Conservation (phyloP, 306 rosid genomes). For the Cicer cuneatum region DNA sequence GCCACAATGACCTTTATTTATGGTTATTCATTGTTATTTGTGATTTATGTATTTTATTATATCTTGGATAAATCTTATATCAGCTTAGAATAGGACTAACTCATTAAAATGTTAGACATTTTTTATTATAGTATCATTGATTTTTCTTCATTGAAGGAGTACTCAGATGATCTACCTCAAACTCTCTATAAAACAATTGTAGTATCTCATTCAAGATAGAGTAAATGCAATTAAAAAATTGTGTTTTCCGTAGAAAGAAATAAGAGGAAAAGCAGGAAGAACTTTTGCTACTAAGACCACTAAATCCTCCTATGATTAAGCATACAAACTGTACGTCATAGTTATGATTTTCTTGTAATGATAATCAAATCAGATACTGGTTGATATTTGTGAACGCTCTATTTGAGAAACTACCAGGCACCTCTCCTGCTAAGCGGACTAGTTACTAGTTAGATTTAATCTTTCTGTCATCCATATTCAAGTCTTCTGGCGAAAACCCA, state of each 20-base stretch:
- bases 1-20: background rate
- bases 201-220: background rate
- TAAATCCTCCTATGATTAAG: background rate
- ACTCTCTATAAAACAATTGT: background rate
- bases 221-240: background rate
- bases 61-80: background rate
- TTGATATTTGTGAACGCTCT: conserved; percentile 12
- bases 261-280: background rate
- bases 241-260: background rate
- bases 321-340: background rate
- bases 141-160: background rate
- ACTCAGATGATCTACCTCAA: background rate
- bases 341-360: background rate
- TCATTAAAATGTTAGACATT: background rate
- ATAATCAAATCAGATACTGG: conserved; percentile 11
- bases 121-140: background rate
- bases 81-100: background rate
- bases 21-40: background rate
- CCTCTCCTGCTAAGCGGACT: conserved; percentile 21
- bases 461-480: conserved; percentile 8
- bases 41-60: background rate
- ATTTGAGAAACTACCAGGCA: background rate
- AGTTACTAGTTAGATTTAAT: background rate
- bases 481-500: conserved; percentile 1
- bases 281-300: background rate